A percentile compares a stretch with the other conserved stretches of the same genome.
Evolutionary conservation across 106 monocot species (phyloP).

Genomic region (Platanthera guangdongensis): DNA sequence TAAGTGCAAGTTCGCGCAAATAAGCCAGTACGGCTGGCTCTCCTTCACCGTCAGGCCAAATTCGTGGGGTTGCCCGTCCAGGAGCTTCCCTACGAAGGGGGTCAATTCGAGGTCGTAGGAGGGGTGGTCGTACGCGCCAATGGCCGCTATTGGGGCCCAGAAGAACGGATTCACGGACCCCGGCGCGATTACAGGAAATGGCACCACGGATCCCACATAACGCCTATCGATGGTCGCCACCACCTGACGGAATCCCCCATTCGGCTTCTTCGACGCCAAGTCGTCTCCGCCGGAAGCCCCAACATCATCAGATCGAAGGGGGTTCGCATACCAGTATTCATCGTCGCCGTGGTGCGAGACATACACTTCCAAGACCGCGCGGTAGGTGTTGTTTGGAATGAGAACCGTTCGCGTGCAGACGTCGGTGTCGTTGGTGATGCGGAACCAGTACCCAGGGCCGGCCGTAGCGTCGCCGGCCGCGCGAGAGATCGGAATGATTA

Average conservation of each 20-base stretch:
- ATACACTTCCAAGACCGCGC: slow-evolving; percentile 21
- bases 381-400: slow-evolving; percentile 22
- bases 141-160: slow-evolving; percentile 40
- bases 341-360: slow-evolving; percentile 20
- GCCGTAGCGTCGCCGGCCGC: neutral
- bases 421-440: slow-evolving; percentile 18
- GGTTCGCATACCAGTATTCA: slow-evolving; percentile 46
- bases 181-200: slow-evolving; percentile 37
- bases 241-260: slow-evolving; percentile 41
- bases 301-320: slow-evolving; percentile 12
- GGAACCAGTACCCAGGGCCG: slow-evolving; percentile 35
- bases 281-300: neutral
- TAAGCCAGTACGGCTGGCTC: slow-evolving; percentile 23
- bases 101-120: slow-evolving; percentile 46
- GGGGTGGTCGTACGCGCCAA: slow-evolving; percentile 35
- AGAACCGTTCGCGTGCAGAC: slow-evolving; percentile 17
- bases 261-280: slow-evolving; percentile 11
- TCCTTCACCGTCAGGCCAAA: slow-evolving; percentile 25
- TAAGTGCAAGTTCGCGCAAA: slow-evolving; percentile 35
- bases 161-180: slow-evolving; percentile 38
- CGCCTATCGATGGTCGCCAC: slow-evolving; percentile 21
- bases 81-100: slow-evolving; percentile 26
- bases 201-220: slow-evolving; percentile 26
- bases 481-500: slow-evolving; percentile 36
- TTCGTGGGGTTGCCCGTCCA: slow-evolving; percentile 21